Percentiles rank a stretch among this genome's conserved stretches.
Evolutionary conservation across 2,329 filamentous ascomycete genomes (phyloP).

Genomic region (Tothia fuscella): DNA sequence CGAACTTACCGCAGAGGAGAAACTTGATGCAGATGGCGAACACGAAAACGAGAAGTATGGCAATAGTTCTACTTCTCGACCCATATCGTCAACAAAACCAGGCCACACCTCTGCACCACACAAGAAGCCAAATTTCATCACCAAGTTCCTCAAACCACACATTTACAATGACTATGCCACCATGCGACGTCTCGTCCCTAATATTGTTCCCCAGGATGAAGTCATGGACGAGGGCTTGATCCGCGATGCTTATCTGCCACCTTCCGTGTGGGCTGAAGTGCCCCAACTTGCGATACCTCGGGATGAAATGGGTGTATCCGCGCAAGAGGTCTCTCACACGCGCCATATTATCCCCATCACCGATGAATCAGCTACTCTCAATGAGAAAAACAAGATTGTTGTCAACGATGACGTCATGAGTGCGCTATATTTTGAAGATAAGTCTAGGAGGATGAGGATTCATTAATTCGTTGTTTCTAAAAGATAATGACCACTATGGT

Average conservation of each 20-base stretch:
- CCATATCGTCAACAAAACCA: not conserved
- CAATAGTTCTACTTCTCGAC: not conserved
- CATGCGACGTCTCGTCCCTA: constrained; percentile 22
- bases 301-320: constrained; percentile 8
- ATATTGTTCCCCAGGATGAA: constrained; percentile 22
- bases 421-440: constrained; percentile 8
- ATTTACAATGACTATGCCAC: constrained; percentile 17
- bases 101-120: constrained; percentile 5
- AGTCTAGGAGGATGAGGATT: constrained; percentile 6
- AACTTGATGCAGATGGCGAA: constrained; percentile 1
- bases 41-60: not conserved
- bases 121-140: constrained; percentile 11
- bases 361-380: constrained; percentile 9
- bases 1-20: constrained; percentile 2
- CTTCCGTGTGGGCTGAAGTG: constrained; percentile 23
- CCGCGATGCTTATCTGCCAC: constrained; percentile 32
- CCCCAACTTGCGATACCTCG: constrained; percentile 9
- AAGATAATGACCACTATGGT: too few species aligned
- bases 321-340: constrained; percentile 8
- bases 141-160: constrained; percentile 11
- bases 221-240: constrained; percentile 20
- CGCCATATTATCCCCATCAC: constrained; percentile 7
- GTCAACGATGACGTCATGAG: constrained; percentile 9
- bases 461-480: too few species aligned
- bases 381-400: constrained; percentile 12